Conservation (phyloP, 2,329 filamentous ascomycete genomes). For the Sporothrix inflata region DNA sequence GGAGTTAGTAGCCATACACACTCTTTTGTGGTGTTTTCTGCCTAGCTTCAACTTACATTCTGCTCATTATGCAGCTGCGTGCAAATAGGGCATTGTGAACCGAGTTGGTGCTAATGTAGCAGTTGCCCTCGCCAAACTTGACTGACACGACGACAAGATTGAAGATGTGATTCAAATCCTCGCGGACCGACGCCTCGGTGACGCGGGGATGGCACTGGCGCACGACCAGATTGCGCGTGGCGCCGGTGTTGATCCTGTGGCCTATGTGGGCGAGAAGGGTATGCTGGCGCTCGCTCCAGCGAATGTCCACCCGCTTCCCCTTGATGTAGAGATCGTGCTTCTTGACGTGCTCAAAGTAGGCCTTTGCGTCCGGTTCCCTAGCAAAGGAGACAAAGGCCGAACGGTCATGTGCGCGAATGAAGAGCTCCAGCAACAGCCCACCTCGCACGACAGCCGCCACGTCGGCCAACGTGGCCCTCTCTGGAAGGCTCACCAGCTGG, state of each 20-base stretch:
- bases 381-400: slow-evolving; percentile 72
- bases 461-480: slow-evolving; percentile 66
- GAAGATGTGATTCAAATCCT: slow-evolving; percentile 81
- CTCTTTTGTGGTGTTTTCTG: too few relatives aligned
- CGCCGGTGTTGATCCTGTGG: slow-evolving; percentile 66
- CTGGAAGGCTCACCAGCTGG: slow-evolving; percentile 63
- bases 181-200: slow-evolving; percentile 66
- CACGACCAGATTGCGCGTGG: slow-evolving; percentile 75
- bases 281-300: slow-evolving; percentile 74
- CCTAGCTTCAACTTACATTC: too few relatives aligned
- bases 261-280: slow-evolving; percentile 64
- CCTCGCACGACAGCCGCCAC: slow-evolving; percentile 68
- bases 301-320: slow-evolving; percentile 60
- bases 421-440: slow-evolving; percentile 71
- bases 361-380: slow-evolving; percentile 61
- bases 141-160: slow-evolving; percentile 73
- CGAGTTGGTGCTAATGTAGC: slow-evolving; percentile 75
- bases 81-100: slow-evolving; percentile 76
- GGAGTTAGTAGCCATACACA: too few relatives aligned
- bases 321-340: slow-evolving; percentile 70
- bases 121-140: slow-evolving; percentile 60
- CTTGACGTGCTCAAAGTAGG: slow-evolving; percentile 67
- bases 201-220: slow-evolving; percentile 59
- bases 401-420: slow-evolving; percentile 61
- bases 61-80: slow-evolving; percentile 75